phyloP scores from a whole-genome alignment of 169 alveolate species.

The Blepharisma undulans region DNA sequence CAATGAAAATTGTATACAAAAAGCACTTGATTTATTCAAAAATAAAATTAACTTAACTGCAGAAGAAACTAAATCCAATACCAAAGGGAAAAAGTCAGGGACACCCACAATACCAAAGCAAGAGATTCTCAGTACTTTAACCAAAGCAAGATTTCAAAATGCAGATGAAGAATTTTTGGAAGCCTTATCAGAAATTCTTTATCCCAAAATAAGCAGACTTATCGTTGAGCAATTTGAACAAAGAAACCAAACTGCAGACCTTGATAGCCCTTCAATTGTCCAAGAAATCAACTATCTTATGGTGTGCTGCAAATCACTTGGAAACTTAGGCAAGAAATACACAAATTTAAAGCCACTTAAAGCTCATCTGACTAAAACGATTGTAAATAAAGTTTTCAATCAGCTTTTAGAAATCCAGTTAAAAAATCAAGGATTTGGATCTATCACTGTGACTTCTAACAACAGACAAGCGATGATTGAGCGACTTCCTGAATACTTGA shows the following conservation, averaged over 20 bases:
- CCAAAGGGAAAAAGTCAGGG: not conserved
- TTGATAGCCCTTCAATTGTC: not conserved
- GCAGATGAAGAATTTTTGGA: conserved; percentile 27
- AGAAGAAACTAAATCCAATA: conserved; percentile 27
- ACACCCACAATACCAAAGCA: not conserved
- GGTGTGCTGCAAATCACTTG: not conserved
- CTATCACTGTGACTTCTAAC: not conserved
- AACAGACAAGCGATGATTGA: not conserved
- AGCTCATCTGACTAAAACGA: conserved; percentile 12
- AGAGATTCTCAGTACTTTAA: not conserved
- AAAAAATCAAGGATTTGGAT: not conserved
- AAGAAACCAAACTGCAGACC: not conserved
- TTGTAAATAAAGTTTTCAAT: not conserved
- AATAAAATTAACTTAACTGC: not conserved
- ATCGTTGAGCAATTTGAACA: not conserved
- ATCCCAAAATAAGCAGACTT: not conserved
- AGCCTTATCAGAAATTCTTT: not conserved
- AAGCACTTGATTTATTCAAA: not conserved
- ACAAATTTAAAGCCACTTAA: conserved; percentile 15
- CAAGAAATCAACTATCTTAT: conserved; percentile 8
- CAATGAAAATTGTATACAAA: not conserved
- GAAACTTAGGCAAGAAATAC: not conserved
- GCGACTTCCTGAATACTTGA: conserved; percentile 16
- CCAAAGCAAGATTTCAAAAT: not conserved
- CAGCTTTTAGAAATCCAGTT: conserved; percentile 10